Conservation (phyloP, 805 yeast genomes). For the Cyberlindnera japonica region DNA sequence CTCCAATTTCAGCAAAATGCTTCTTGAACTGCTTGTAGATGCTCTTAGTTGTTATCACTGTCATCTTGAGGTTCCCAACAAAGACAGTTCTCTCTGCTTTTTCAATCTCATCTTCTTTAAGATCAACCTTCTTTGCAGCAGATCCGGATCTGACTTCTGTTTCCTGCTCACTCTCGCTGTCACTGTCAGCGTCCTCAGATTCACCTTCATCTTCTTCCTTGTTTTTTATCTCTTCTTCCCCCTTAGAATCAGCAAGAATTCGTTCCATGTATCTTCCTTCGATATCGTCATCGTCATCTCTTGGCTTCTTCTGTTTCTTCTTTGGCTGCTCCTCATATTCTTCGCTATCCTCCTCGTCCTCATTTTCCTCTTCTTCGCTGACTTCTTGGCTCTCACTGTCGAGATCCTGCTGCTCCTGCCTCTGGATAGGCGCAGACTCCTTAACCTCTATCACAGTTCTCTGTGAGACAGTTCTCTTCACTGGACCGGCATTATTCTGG, state of each 20-base stretch:
- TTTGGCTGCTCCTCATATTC: slow-evolving; percentile 10
- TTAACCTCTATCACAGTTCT: slow-evolving; percentile 32
- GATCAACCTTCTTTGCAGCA: slow-evolving; percentile 43
- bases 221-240: slow-evolving; percentile 37
- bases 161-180: slow-evolving; percentile 26
- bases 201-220: slow-evolving; percentile 19
- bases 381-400: slow-evolving; percentile 5
- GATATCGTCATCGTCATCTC: slow-evolving; percentile 37
- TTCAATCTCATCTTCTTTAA: slow-evolving; percentile 68
- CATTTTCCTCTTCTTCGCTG: slow-evolving; percentile 18
- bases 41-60: slow-evolving; percentile 60
- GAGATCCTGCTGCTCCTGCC: slow-evolving; percentile 18
- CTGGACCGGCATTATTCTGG: slow-evolving; percentile 42
- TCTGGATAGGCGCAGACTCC: slow-evolving; percentile 14
- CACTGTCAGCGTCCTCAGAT: slow-evolving; percentile 26
- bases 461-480: slow-evolving; percentile 35
- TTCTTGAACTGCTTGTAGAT: slow-evolving; percentile 61
- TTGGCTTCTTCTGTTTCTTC: slow-evolving; percentile 16
- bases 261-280: slow-evolving; percentile 54
- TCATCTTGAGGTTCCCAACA: slow-evolving; percentile 76
- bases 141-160: slow-evolving; percentile 16
- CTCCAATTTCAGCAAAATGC: slow-evolving; percentile 41
- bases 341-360: slow-evolving; percentile 18
- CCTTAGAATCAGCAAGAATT: slow-evolving; percentile 36
- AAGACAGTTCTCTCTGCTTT: slow-evolving; percentile 84